phyloP scores from a whole-genome alignment of 768 basidiomycete genomes.

The Boletus rubroflammeus region DNA sequence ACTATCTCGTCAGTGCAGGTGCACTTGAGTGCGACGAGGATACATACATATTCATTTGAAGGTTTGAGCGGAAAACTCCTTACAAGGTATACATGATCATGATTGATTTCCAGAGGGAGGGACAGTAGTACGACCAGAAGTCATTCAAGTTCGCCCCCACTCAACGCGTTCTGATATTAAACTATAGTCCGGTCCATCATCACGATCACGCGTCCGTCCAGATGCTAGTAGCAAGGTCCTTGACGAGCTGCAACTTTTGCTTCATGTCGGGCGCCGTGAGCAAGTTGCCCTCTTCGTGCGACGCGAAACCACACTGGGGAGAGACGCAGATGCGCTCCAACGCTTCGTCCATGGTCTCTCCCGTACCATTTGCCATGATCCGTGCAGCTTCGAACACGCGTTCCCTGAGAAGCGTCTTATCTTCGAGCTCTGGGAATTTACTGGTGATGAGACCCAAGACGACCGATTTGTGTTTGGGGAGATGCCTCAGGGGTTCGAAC shows the following conservation, averaged over 20 bases:
- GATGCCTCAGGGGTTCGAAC: constrained; percentile 31
- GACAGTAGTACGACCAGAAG: neutral
- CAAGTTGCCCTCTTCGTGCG: constrained; percentile 43
- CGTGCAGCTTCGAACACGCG: constrained; percentile 43
- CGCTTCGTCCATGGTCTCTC: constrained; percentile 38
- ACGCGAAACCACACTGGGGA: constrained; percentile 53
- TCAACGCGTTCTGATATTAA: neutral
- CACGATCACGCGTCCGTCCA: constrained; percentile 29
- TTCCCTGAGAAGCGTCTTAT: constrained; percentile 35
- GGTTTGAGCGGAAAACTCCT: too few relatives aligned
- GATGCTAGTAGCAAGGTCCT: constrained; percentile 36
- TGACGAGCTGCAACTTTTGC: constrained; percentile 29
- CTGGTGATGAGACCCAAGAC: constrained; percentile 44
- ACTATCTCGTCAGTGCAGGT: too few relatives aligned
- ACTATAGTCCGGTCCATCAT: too few relatives aligned
- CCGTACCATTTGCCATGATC: constrained; percentile 38
- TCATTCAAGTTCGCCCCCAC: too few relatives aligned
- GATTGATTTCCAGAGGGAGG: too few relatives aligned
- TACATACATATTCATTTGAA: neutral
- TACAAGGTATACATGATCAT: too few relatives aligned
- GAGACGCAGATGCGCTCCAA: constrained; percentile 38
- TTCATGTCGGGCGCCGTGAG: constrained; percentile 36
- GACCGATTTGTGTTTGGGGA: constrained; percentile 37
- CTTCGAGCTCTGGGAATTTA: constrained; percentile 43
- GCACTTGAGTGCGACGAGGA: neutral